A percentile compares a stretch with the other conserved stretches of the same genome.
Evolutionary conservation across 805 yeast genomes (phyloP).

Genomic region (Candida xyloterini): DNA sequence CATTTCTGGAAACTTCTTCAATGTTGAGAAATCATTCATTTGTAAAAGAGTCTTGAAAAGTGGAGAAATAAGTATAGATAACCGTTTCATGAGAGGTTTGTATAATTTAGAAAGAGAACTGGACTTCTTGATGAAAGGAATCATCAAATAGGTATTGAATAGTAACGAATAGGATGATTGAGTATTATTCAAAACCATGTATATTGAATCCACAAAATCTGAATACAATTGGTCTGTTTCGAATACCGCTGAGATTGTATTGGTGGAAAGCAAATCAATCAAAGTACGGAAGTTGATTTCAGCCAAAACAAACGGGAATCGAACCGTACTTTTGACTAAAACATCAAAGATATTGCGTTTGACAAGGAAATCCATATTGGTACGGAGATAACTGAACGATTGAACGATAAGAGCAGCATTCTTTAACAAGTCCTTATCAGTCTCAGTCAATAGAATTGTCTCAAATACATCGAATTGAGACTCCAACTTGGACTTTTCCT

Average conservation of each 20-base stretch:
- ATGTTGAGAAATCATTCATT: slow-evolving; percentile 18
- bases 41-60: slow-evolving; percentile 18
- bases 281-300: slow-evolving; percentile 28
- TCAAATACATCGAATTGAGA: slow-evolving; percentile 14
- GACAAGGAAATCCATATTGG: slow-evolving; percentile 21
- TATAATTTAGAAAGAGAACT: slow-evolving; percentile 14
- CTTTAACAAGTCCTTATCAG: slow-evolving; percentile 16
- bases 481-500: slow-evolving; percentile 22
- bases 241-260: slow-evolving; percentile 15
- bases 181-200: slow-evolving; percentile 11
- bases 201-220: slow-evolving; percentile 17
- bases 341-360: slow-evolving; percentile 12
- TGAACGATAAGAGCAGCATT: slow-evolving; percentile 28
- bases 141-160: slow-evolving; percentile 23
- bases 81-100: slow-evolving; percentile 22
- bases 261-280: slow-evolving; percentile 23
- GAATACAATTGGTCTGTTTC: not conserved
- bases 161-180: slow-evolving; percentile 14
- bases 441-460: slow-evolving; percentile 12
- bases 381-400: slow-evolving; percentile 27
- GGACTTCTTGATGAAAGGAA: slow-evolving; percentile 24
- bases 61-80: slow-evolving; percentile 24
- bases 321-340: slow-evolving; percentile 21
- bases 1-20: slow-evolving; percentile 15
- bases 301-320: slow-evolving; percentile 19